Evolutionary conservation across 1,284 basidiomycete species (phyloP).

Genomic region (Kwoniella shivajii): DNA sequence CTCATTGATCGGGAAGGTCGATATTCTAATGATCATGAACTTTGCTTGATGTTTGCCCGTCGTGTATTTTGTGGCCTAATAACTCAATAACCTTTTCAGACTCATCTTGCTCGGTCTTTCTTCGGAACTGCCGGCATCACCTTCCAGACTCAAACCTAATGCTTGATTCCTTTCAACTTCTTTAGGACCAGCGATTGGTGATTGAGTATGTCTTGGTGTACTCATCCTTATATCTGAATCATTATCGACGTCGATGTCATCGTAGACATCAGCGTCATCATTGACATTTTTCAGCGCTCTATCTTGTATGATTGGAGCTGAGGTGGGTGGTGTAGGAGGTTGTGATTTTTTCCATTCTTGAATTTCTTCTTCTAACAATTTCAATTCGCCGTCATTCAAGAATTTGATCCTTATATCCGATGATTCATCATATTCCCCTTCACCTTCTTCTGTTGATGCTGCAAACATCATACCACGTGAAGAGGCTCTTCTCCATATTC

Average conservation of each 20-base stretch:
- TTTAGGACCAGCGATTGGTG: background rate
- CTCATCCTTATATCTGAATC: constrained; percentile 9
- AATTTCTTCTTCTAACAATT: constrained; percentile 23
- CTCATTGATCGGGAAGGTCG: background rate
- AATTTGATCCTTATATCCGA: constrained; percentile 20
- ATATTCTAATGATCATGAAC: too few relatives aligned
- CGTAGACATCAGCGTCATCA: too few relatives aligned
- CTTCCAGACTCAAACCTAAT: constrained; percentile 5
- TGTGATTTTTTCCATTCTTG: constrained; percentile 10
- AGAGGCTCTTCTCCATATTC: constrained; percentile 34
- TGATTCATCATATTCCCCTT: constrained; percentile 17
- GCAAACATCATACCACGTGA: background rate
- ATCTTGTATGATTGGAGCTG: too few relatives aligned
- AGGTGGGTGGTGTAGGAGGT: constrained; percentile 15
- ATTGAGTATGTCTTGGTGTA: constrained; percentile 1
- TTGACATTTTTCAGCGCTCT: too few relatives aligned
- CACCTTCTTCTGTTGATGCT: too few relatives aligned
- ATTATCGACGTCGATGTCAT: too few relatives aligned
- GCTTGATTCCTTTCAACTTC: constrained; percentile 2
- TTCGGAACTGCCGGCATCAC: too few relatives aligned
- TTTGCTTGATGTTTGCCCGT: too few relatives aligned
- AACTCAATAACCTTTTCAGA: constrained; percentile 7
- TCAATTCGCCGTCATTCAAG: constrained; percentile 29
- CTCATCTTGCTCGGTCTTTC: constrained; percentile 10
- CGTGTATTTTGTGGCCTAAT: too few relatives aligned